Evolutionary conservation across 257 asterid species (phyloP).

Genomic region (Cynanchum wilfordii): DNA sequence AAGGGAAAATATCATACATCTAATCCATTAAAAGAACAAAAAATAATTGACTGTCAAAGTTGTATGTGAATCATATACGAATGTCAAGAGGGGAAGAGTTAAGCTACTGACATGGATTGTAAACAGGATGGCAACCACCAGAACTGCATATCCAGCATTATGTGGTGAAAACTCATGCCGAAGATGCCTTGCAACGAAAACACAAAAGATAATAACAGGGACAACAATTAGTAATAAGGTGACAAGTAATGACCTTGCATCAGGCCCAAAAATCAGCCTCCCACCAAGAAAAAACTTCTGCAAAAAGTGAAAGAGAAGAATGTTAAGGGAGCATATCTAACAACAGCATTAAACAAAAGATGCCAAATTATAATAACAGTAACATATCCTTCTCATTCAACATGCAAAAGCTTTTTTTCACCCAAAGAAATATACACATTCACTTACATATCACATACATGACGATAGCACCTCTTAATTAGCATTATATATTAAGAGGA

Average conservation of each 20-base stretch:
- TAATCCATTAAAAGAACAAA: neutral
- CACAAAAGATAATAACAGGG: conserved; percentile 79
- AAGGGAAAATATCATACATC: neutral
- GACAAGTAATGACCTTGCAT: conserved; percentile 88
- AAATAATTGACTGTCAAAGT: neutral
- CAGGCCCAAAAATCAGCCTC: conserved; percentile 97
- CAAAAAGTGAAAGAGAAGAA: conserved; percentile 24
- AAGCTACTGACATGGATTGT: conserved; percentile 59
- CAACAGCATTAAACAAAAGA: neutral
- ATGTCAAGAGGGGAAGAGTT: conserved; percentile 7
- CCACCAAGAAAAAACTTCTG: conserved; percentile 92
- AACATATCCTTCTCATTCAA: neutral
- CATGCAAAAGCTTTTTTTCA: neutral
- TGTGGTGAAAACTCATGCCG: conserved; percentile 71
- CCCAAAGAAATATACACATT: neutral
- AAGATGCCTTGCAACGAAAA: conserved; percentile 88
- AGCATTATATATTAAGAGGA: neutral
- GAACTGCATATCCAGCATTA: conserved; percentile 88
- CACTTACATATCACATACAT: neutral
- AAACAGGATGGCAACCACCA: conserved; percentile 61
- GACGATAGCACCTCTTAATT: neutral
- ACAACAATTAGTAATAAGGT: conserved; percentile 70
- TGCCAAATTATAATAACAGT: neutral
- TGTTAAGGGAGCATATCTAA: neutral
- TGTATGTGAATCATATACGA: neutral